Percentiles rank a stretch among this genome's conserved stretches.
These are phyloP conservation scores for Cadophora sp. DNA, from an alignment of 2,329 filamentous ascomycete species.

Conservation along the genomic window DNA sequence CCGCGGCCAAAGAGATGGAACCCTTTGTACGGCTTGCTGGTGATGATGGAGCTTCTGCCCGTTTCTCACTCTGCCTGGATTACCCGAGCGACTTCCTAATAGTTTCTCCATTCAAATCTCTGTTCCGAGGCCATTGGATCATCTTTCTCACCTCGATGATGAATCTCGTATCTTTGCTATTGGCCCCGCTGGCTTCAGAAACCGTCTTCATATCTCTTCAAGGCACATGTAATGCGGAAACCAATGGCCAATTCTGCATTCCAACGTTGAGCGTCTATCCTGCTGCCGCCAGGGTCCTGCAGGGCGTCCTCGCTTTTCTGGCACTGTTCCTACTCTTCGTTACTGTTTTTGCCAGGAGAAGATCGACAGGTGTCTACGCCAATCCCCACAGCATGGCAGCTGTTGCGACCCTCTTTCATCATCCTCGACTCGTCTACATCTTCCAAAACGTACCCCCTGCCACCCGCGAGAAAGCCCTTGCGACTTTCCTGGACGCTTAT, in stretches of 20 bases:
- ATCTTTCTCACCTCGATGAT: conserved; percentile 2
- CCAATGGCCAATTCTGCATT: neutral
- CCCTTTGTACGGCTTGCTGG: conserved; percentile 13
- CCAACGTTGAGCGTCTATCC: conserved; percentile 11
- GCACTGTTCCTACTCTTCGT: neutral
- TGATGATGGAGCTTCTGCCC: conserved; percentile 12
- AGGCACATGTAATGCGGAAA: conserved; percentile 16
- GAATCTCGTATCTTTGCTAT: neutral
- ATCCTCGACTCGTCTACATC: neutral
- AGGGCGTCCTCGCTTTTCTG: neutral
- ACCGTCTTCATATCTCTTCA: conserved; percentile 13
- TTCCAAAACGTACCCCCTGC: conserved; percentile 3
- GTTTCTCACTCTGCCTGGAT: conserved; percentile 1
- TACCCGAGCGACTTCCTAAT: neutral
- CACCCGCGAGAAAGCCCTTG: neutral
- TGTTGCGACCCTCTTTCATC: conserved; percentile 17
- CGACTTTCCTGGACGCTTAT: neutral
- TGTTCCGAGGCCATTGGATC: conserved; percentile 13
- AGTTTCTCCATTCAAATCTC: conserved; percentile 5
- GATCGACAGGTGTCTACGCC: conserved; percentile 15
- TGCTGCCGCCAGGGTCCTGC: conserved; percentile 1
- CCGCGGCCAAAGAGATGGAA: conserved; percentile 19
- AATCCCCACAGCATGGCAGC: conserved; percentile 15
- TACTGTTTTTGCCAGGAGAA: neutral
- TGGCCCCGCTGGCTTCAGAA: conserved; percentile 17